A percentile compares a stretch with the other conserved stretches of the same genome.
phyloP scores from a whole-genome alignment of 371 early-diverging fungal species.

The Cokeromyces recurvatus region DNA sequence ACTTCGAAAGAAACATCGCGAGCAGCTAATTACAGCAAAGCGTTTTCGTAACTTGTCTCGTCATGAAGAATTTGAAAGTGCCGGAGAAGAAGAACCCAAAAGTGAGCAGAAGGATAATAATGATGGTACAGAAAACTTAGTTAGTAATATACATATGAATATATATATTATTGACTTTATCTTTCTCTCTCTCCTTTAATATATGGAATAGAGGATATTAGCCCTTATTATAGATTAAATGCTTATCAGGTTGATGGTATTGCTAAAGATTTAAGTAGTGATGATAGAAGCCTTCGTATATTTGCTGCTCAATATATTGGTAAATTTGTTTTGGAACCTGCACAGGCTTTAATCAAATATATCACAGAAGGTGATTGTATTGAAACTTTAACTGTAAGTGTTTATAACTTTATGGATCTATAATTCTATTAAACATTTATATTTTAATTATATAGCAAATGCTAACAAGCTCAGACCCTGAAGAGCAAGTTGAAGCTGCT shows the following conservation, averaged over 20 bases:
- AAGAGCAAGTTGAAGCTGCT: slow-evolving; percentile 60
- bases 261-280: slow-evolving; percentile 28
- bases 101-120: slow-evolving; percentile 10
- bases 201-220: slow-evolving; percentile 25
- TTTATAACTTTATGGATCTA: background rate
- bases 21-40: slow-evolving; percentile 52
- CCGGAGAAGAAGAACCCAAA: slow-evolving; percentile 20
- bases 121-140: slow-evolving; percentile 9
- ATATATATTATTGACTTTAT: too few relatives aligned
- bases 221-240: slow-evolving; percentile 20
- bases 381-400: slow-evolving; percentile 36
- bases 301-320: slow-evolving; percentile 39
- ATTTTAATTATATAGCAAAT: slow-evolving; percentile 7
- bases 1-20: slow-evolving; percentile 48
- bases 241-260: slow-evolving; percentile 22
- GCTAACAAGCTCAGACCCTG: slow-evolving; percentile 36
- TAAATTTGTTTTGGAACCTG: slow-evolving; percentile 44
- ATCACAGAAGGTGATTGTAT: slow-evolving; percentile 46
- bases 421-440: background rate
- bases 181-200: too few relatives aligned
- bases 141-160: too few relatives aligned
- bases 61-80: slow-evolving; percentile 21
- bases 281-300: slow-evolving; percentile 24
- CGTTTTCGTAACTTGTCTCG: slow-evolving; percentile 41
- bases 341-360: slow-evolving; percentile 42